These are phyloP conservation scores for Lanmaoa rubissima DNA, from an alignment of 768 basidiomycete genomes.

Conservation along the genomic window DNA sequence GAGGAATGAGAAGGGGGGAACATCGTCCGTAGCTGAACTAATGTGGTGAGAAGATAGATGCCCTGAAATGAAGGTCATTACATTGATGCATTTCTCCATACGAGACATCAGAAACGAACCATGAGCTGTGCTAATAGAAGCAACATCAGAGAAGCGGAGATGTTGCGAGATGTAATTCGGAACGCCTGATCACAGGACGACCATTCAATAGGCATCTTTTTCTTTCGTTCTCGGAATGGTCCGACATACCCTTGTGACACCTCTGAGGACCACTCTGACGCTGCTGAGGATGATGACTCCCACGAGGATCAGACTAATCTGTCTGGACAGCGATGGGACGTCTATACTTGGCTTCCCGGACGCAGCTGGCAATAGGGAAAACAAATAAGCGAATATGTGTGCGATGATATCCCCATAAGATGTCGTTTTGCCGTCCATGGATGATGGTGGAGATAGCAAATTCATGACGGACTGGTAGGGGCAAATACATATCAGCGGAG, in stretches of 20 bases:
- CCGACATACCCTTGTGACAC: conserved; percentile 55
- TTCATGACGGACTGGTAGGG: conserved; percentile 32
- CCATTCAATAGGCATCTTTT: not conserved
- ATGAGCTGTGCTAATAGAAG: conserved; percentile 79
- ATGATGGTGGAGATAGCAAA: conserved; percentile 32
- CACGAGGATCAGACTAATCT: conserved; percentile 66
- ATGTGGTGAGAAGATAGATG: conserved; percentile 78
- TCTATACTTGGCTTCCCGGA: conserved; percentile 32
- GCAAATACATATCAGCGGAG: conserved; percentile 14
- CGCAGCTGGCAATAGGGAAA: conserved; percentile 38
- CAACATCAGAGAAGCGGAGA: conserved; percentile 74
- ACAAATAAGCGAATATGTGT: conserved; percentile 38
- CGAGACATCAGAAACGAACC: conserved; percentile 42
- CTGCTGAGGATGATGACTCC: conserved; percentile 76
- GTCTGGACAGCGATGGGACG: conserved; percentile 45
- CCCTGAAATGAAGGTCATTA: conserved; percentile 44
- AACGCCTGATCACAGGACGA: conserved; percentile 42
- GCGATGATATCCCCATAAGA: conserved; percentile 46
- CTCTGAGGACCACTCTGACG: conserved; percentile 64
- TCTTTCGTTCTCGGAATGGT: not conserved
- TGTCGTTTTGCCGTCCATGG: conserved; percentile 36
- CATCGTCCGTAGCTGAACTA: conserved; percentile 78
- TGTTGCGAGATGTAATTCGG: conserved; percentile 62
- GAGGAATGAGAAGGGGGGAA: conserved; percentile 57
- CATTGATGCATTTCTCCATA: conserved; percentile 1